A percentile compares a stretch with the other conserved stretches of the same genome.
These are phyloP conservation scores for Polyplosphaeria fusca DNA, from an alignment of 495 filamentous ascomycete species.

Conservation along the genomic window DNA sequence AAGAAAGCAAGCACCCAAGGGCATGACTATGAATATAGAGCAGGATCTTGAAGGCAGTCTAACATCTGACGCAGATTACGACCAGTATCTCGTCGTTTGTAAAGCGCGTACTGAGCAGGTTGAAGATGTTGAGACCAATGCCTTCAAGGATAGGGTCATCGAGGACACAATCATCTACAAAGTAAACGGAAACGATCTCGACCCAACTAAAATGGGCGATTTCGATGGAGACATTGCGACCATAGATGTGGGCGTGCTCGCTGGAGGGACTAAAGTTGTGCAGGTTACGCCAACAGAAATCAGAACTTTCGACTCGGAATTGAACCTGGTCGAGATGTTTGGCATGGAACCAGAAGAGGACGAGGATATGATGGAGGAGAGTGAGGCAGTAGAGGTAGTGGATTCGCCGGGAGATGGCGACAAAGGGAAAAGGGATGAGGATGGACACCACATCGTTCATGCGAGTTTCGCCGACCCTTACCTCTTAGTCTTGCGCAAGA, in stretches of 20 bases:
- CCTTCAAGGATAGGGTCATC: constrained; percentile 52
- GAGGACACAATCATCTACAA: constrained; percentile 58
- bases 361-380: constrained; percentile 51
- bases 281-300: constrained; percentile 83
- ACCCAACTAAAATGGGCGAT: constrained; percentile 67
- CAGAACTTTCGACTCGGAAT: constrained; percentile 83
- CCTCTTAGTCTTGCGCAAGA: constrained; percentile 78
- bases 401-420: too few relatives aligned
- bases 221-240: constrained; percentile 88
- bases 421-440: too few relatives aligned
- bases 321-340: constrained; percentile 82
- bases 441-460: constrained; percentile 68
- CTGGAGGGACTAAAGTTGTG: constrained; percentile 69
- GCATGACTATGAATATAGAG: constrained; percentile 50
- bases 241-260: constrained; percentile 74
- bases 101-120: too few relatives aligned
- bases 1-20: constrained; percentile 56
- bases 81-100: constrained; percentile 68
- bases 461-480: constrained; percentile 88
- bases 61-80: constrained; percentile 52
- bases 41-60: constrained; percentile 43
- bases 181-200: constrained; percentile 60
- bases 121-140: too few relatives aligned
- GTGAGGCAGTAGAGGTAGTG: too few relatives aligned
- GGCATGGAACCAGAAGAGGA: constrained; percentile 86